A percentile compares a stretch with the other conserved stretches of the same genome.
Evolutionary conservation across 495 filamentous ascomycete genomes (phyloP).

Genomic region (Eremomyces bilateralis): DNA sequence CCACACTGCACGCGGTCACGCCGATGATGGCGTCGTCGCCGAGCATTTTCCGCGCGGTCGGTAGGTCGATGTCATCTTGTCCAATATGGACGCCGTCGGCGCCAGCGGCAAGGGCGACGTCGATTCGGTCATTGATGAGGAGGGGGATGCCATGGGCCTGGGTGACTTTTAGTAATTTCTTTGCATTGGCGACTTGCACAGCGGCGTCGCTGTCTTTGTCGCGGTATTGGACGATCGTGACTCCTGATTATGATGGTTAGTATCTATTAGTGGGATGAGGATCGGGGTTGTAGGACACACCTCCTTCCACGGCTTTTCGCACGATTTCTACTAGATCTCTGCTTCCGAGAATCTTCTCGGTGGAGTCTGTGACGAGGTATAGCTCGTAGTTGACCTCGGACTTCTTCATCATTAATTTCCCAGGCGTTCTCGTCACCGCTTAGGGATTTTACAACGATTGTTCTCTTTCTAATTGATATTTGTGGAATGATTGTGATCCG

Average conservation of each 20-base stretch:
- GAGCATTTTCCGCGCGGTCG: constrained; percentile 45
- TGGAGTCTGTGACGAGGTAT: constrained; percentile 88
- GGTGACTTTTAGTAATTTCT: constrained; percentile 47
- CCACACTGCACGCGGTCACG: constrained; percentile 46
- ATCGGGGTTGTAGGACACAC: constrained; percentile 12
- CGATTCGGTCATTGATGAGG: constrained; percentile 87
- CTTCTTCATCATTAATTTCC: constrained; percentile 10
- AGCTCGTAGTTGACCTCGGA: constrained; percentile 35
- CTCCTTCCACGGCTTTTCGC: constrained; percentile 53
- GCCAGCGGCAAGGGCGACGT: constrained; percentile 66
- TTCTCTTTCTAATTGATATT: too few relatives aligned
- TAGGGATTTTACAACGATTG: too few relatives aligned
- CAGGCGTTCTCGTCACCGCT: too few relatives aligned
- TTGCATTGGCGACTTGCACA: constrained; percentile 45
- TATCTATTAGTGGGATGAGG: not conserved
- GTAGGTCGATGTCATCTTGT: constrained; percentile 71
- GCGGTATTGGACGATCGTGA: constrained; percentile 72
- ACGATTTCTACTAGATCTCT: constrained; percentile 54
- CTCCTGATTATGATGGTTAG: constrained; percentile 26
- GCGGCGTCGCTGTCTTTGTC: constrained; percentile 72
- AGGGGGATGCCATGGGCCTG: constrained; percentile 48
- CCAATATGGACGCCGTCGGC: constrained; percentile 88
- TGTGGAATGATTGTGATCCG: not conserved
- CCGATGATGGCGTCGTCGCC: constrained; percentile 49
- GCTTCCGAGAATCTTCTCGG: constrained; percentile 49